Evolutionary conservation across 768 basidiomycete species (phyloP), one percentile per base, ranked within the genome.

Genomic region (Exidia glandulosa): DNA sequence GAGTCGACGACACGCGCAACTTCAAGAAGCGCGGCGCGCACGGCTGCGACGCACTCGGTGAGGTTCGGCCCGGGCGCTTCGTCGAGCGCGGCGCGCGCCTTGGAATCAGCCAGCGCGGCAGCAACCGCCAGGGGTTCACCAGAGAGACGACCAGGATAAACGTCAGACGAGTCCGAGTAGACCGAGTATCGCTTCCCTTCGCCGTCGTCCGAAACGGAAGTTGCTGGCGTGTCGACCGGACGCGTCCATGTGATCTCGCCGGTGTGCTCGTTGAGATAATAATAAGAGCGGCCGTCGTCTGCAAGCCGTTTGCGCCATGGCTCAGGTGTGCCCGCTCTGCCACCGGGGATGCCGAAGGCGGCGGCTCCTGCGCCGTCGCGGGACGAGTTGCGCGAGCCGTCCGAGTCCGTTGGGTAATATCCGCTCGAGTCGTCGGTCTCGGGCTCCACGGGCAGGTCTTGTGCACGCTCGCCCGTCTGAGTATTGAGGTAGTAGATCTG

Each of bases 401-500:
- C 36, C 25, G 64, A 67, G 32, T 67, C 54, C 27, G 82, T 76
- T 56, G 85, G 71, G 12, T 79, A 74, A 60, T 87, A 86, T 33
- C 76, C 79, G 61, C 86, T 85, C 1, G 84, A 81, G 30, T 54
- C 71, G 52, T 87, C 85, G 52, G 81, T 80, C 56, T 88, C 86
- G 12, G 78, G 74, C 68, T 90, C 88, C 54, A 77, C 75, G 27
- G 94, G 94, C n/a, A 95, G 73, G 65, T 96, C 90, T 65, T 85
- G 81, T 30, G 92, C 85, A 45, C 83, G 83, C 70, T 90, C 81
- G 32, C 89, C 89, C 4, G 89, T 91, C 64, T 88, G 81, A 1
- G 90, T 91, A 68, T 98, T 99, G 63, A 91, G 81, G 74, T 97
- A 99, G 77, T 86, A 94, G 69, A 99, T 93, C 94, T 96, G 59